Base-by-base conservation (phyloP, 495 filamentous ascomycete genomes). In the Wilcoxina mikolae region DNA sequence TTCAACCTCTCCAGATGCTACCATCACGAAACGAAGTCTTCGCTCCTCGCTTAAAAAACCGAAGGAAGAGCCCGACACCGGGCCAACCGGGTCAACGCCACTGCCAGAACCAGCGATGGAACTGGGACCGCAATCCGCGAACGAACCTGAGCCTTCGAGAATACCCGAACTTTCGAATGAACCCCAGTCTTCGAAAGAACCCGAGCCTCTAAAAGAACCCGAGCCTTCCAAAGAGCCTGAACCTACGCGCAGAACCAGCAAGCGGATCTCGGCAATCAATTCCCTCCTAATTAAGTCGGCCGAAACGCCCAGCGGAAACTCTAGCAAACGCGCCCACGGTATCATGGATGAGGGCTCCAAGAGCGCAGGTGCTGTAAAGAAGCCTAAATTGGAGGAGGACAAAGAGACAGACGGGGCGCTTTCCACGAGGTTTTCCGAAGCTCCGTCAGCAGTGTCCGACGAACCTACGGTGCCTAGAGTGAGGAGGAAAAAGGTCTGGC, bases 401-500 rank as follows among this genome's bases (percentile, higher is more conserved):
- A 23, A n/a, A 24, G 51, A 41, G 41, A 56, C 43, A 33, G 24
- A 10, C 24, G 25, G 12, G 22, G 12, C 24, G 23, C 11, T 15
- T 27, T 49, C 46, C 46, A 15, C 10, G 24, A 15, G 29, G 46
- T 23, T 25, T 12, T 49, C 46, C 15, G 25, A 49, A 23, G 46
- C 24, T 15, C 15, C 25, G 23, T 9, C 10, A 49, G 24, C 49
- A 2, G 12, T n/a, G 5, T 1, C 2, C 15, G 49, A 52, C 12
- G 49, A 35, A 44, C 51, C 28, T 53, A 54, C 31, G 46, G 60
- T 51, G 25, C 46, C 67, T 24, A 49, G 57, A 51, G 70, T 69
- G 56, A 68, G 69, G 56, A 69, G 76, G 45, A 67, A 70, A 33
- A 93, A 89, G 73, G 74, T 78, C 33, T 95, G 85, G 81, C 65